Evolutionary conservation across 768 basidiomycete genomes (phyloP).

Genomic region (Pulveroboletus frians): DNA sequence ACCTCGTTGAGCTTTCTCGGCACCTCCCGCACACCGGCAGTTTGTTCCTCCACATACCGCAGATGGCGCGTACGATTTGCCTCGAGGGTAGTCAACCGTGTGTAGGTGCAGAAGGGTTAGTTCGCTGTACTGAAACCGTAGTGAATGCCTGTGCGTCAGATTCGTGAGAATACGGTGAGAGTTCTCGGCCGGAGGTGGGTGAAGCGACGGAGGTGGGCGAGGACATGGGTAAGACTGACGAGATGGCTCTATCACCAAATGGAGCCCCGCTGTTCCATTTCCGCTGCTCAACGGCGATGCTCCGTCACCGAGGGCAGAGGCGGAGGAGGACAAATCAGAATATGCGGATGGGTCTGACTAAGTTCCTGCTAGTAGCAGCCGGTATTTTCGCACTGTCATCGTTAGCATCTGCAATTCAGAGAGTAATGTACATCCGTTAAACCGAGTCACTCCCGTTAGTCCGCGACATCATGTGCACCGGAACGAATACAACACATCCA

Average conservation of each 20-base stretch:
- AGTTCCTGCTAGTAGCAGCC: too few relatives aligned
- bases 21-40: slow-evolving; percentile 64
- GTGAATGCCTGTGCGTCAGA: not conserved
- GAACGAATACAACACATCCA: too few relatives aligned
- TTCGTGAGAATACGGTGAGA: slow-evolving; percentile 1
- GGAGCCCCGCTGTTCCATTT: not conserved
- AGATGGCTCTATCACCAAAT: slow-evolving; percentile 20
- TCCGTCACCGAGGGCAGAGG: not conserved
- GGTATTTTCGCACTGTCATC: too few relatives aligned
- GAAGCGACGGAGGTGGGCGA: too few relatives aligned
- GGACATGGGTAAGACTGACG: slow-evolving; percentile 11
- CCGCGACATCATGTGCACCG: too few relatives aligned
- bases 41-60: slow-evolving; percentile 88
- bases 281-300: not conserved
- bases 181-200: slow-evolving; percentile 1
- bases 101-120: not conserved
- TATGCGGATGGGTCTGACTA: not conserved
- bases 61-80: slow-evolving; percentile 81
- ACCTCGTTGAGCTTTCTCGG: slow-evolving; percentile 73
- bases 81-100: slow-evolving; percentile 74
- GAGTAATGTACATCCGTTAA: too few relatives aligned
- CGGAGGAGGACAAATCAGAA: not conserved
- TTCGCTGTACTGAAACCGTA: slow-evolving; percentile 5
- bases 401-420: too few relatives aligned
- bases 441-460: too few relatives aligned